These are phyloP conservation scores for Solanum microdontum DNA, from an alignment of 257 asterid species.

Conservation along the genomic window DNA sequence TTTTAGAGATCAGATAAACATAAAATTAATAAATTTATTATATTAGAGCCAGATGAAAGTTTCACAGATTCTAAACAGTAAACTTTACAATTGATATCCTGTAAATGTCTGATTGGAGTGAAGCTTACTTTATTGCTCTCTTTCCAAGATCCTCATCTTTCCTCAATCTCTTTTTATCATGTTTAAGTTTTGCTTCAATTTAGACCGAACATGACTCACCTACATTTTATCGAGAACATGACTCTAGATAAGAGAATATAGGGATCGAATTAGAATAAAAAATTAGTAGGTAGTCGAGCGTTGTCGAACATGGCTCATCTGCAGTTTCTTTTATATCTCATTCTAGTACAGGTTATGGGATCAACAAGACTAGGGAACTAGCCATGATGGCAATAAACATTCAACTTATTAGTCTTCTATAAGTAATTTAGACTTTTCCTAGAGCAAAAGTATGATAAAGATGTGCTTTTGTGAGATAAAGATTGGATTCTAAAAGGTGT, in stretches of 20 bases:
- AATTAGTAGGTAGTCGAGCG: background rate
- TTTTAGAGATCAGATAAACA: background rate
- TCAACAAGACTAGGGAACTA: background rate
- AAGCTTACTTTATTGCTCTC: background rate
- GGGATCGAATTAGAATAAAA: too few species aligned
- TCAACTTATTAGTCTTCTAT: too few species aligned
- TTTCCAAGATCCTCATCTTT: background rate
- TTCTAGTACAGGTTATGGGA: background rate
- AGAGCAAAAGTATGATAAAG: background rate
- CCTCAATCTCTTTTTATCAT: background rate
- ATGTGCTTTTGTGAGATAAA: background rate
- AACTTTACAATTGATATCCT: background rate
- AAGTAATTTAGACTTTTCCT: background rate
- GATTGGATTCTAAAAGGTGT: background rate
- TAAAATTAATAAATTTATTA: background rate
- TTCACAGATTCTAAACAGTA: background rate
- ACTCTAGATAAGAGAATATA: background rate
- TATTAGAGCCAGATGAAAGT: background rate
- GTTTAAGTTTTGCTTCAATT: background rate
- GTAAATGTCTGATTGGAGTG: background rate
- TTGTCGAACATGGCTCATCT: too few species aligned
- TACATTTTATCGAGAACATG: background rate
- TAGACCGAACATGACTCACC: background rate
- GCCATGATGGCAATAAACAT: background rate
- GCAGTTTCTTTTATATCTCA: background rate